Percentiles rank a stretch among this genome's conserved stretches.
Evolutionary conservation across 2,329 filamentous ascomycete species (phyloP).

Genomic region (Catunica adiposa): DNA sequence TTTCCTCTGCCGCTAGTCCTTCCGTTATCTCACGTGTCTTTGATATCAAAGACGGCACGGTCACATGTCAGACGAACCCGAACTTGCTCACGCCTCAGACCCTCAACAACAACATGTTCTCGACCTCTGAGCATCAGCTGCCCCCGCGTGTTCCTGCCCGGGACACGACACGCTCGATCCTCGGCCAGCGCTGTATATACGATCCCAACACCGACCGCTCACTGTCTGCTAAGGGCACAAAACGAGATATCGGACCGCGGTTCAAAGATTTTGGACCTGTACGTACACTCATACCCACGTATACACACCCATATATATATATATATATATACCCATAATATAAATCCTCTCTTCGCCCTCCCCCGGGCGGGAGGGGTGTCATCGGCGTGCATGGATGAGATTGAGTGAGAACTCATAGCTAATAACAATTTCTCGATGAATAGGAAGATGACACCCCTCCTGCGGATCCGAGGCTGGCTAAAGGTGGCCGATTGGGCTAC

Average conservation of each 20-base stretch:
- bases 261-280: slow-evolving; percentile 50
- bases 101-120: slow-evolving; percentile 17
- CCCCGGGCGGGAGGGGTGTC: slow-evolving; percentile 37
- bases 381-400: slow-evolving; percentile 26
- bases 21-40: background rate
- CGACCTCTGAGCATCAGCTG: slow-evolving; percentile 12
- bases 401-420: slow-evolving; percentile 12
- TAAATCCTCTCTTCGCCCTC: slow-evolving; percentile 9
- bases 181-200: slow-evolving; percentile 43
- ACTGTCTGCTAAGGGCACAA: slow-evolving; percentile 30
- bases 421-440: slow-evolving; percentile 32
- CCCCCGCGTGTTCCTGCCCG: slow-evolving; percentile 36
- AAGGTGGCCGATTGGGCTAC: slow-evolving; percentile 48
- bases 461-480: slow-evolving; percentile 64
- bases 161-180: slow-evolving; percentile 36
- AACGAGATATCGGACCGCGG: slow-evolving; percentile 41
- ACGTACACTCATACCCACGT: slow-evolving; percentile 39
- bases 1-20: background rate
- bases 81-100: slow-evolving; percentile 20
- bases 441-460: slow-evolving; percentile 67
- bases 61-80: slow-evolving; percentile 4
- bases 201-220: slow-evolving; percentile 40
- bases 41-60: background rate
- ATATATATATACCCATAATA: slow-evolving; percentile 11
- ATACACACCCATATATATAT: no score